Evolutionary conservation across 2,329 filamentous ascomycete species (phyloP).

Genomic region (Hymenoscyphus scutula): DNA sequence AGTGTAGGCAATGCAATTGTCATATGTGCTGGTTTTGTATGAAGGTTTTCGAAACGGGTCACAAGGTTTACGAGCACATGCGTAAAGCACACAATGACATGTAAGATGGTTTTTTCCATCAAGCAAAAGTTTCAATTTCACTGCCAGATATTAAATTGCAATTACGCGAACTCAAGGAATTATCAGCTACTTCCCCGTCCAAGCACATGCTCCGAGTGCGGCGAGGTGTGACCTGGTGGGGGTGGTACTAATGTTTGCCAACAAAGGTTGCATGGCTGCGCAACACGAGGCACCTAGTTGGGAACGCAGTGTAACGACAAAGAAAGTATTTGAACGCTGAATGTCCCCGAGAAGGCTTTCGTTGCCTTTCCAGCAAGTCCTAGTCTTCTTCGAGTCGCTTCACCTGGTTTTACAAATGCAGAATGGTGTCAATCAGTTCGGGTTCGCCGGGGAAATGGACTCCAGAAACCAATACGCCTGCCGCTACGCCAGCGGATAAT

Average conservation of each 20-base stretch:
- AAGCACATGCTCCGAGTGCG: no score
- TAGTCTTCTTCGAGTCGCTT: neutral
- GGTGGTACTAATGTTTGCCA: no score
- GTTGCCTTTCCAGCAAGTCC: neutral
- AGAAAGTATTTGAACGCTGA: neutral
- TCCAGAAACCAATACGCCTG: neutral
- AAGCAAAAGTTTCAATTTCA: no score
- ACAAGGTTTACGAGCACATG: constrained; percentile 32
- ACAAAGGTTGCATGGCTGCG: neutral
- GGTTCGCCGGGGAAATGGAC: neutral
- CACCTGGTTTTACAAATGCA: neutral
- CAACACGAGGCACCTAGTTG: neutral
- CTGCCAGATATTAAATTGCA: no score
- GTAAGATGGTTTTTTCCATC: no score
- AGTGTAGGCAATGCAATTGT: constrained; percentile 40
- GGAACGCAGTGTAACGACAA: neutral
- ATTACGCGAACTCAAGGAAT: no score
- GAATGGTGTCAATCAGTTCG: neutral
- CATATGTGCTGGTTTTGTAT: constrained; percentile 52
- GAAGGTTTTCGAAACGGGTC: constrained; percentile 33
- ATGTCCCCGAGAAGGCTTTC: neutral
- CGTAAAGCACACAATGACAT: no score
- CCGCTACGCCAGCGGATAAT: neutral
- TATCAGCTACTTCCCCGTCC: no score
- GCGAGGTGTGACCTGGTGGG: neutral